A percentile compares a stretch with the other conserved stretches of the same genome.
phyloP scores from a whole-genome alignment of 2,329 filamentous ascomycete genomes.

The Truncatella angustata region DNA sequence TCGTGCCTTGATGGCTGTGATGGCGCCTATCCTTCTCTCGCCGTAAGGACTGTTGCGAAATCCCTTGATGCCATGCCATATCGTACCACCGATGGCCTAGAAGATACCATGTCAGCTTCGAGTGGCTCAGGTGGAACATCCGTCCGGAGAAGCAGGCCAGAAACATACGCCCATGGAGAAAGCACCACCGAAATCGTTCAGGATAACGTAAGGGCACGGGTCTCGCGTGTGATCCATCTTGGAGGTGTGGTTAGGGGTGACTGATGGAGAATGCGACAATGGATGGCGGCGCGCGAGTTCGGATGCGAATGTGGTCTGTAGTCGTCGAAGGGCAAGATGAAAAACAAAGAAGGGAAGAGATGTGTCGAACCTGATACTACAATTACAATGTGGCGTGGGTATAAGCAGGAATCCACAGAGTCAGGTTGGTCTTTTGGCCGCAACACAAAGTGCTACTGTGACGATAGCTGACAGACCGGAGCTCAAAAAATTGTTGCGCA shows the following conservation, averaged over 20 bases:
- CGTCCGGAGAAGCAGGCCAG: constrained; percentile 8
- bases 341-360: too few relatives aligned
- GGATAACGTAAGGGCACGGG: constrained; percentile 93
- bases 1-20: constrained; percentile 96
- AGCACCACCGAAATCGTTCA: constrained; percentile 96
- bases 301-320: neutral
- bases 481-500: constrained; percentile 16
- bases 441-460: neutral
- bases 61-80: constrained; percentile 97
- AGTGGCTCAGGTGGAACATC: too few relatives aligned
- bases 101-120: neutral
- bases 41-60: constrained; percentile 88
- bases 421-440: neutral
- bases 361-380: too few relatives aligned
- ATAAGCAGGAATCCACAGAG: neutral
- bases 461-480: constrained; percentile 1
- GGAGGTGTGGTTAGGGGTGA: neutral
- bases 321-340: too few relatives aligned
- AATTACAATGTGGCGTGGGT: neutral
- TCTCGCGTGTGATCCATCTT: constrained; percentile 93
- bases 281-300: neutral
- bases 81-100: constrained; percentile 73
- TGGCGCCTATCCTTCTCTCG: constrained; percentile 90
- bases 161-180: constrained; percentile 78
- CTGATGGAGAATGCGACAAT: neutral